Evolutionary conservation across 495 filamentous ascomycete genomes (phyloP).

Genomic region (Hyaloscypha hepaticicola): DNA sequence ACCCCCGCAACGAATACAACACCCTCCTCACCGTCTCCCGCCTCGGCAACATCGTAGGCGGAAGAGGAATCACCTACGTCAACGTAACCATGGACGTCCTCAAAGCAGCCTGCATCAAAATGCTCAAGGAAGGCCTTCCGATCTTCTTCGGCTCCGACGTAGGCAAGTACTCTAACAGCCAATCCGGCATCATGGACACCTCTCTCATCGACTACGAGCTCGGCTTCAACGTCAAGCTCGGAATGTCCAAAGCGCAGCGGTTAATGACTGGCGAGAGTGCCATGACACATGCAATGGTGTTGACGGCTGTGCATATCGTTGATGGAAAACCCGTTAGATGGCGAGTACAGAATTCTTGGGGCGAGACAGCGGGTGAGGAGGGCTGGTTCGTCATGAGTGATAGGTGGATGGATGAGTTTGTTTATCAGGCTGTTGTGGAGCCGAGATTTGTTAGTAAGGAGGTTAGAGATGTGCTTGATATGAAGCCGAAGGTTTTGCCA

Average conservation of each 20-base stretch:
- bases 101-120: slow-evolving; percentile 69
- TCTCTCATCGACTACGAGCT: slow-evolving; percentile 71
- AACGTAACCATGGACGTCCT: slow-evolving; percentile 74
- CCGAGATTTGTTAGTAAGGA: slow-evolving; percentile 63
- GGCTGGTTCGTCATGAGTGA: slow-evolving; percentile 90
- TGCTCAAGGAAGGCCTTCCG: slow-evolving; percentile 72
- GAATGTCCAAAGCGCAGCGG: slow-evolving; percentile 70
- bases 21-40: slow-evolving; percentile 70
- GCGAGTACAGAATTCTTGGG: slow-evolving; percentile 88
- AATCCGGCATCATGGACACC: slow-evolving; percentile 73
- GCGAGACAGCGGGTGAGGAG: slow-evolving; percentile 59
- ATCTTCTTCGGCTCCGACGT: slow-evolving; percentile 90
- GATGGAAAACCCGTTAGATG: slow-evolving; percentile 66
- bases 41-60: slow-evolving; percentile 76
- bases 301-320: slow-evolving; percentile 77
- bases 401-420: slow-evolving; percentile 83
- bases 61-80: slow-evolving; percentile 70
- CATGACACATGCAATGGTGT: slow-evolving; percentile 92
- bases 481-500: slow-evolving; percentile 67
- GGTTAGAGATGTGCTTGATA: slow-evolving; percentile 64
- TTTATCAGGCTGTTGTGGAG: slow-evolving; percentile 85
- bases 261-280: slow-evolving; percentile 67
- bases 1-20: slow-evolving; percentile 72
- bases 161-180: slow-evolving; percentile 68
- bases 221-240: slow-evolving; percentile 71